Evolutionary conservation across 345 rosid genomes (phyloP), one percentile per base, ranked within the genome.

Genomic region (Eutrema yunnanense): DNA sequence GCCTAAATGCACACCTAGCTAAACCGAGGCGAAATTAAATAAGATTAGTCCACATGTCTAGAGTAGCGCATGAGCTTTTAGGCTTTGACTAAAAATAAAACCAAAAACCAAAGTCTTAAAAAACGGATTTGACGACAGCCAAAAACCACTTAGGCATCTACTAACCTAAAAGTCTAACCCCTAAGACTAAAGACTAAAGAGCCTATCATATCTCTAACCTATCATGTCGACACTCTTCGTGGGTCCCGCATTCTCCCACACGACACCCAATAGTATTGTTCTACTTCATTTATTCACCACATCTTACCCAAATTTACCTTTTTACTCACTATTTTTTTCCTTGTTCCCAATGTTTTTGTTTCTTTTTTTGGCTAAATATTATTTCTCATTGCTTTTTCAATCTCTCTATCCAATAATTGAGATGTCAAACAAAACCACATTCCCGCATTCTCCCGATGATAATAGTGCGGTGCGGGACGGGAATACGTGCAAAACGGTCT

Each of bases 51-150:
- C 73, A 58, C 68, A 60, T 50, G 73, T 33, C 59, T 53, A 75
- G 79, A 62, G 79, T 55, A 69, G 79, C 70, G 74, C 70, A 62
- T 75, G 79, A 75, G 65, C 53, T 16, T 73, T 33, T 75, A 75
- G 74, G 74, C 19, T 75, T 75, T 75, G 79, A 75, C 79, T 60
- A 69, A 54, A 57, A 19, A 8, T 9, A 44, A 56, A 74, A 59
- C 55, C 48, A 32, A 51, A 59, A 67, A 59, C 57, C 62, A 43
- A 75, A 60, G 72, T 43, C 57, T 12, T 43, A 37, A 75, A 75
- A 55, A 75, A 37, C 19, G 9, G 60, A 37, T 75, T 75, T 69
- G 70, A 75, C 74, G 71, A 75, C 74, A 69, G 54, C 22, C 22
- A 19, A 19, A 19, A 55, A 53, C 65, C 2, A 55, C 36, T 60